Percentiles rank a stretch among this genome's conserved stretches.
Conservation (phyloP, 805 yeast species). For the Hyphopichia homilentoma region DNA sequence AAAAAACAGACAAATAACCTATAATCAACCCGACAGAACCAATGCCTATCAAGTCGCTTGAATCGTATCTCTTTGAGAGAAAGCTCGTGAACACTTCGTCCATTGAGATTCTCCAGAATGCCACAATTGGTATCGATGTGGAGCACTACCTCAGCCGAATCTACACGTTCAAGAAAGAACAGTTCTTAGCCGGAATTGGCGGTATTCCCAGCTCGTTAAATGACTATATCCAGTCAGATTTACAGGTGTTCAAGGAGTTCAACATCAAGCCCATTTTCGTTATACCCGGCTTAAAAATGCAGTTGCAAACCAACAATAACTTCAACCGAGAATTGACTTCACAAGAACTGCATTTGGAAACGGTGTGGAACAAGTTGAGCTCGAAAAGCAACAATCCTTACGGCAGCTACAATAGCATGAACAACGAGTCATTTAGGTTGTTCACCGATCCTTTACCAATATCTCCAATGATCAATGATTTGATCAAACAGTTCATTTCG, state of each 20-base stretch:
- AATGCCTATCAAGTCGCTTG: slow-evolving; percentile 55
- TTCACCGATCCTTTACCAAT: slow-evolving; percentile 46
- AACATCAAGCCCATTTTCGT: slow-evolving; percentile 78
- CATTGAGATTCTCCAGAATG: slow-evolving; percentile 58
- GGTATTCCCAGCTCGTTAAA: slow-evolving; percentile 69
- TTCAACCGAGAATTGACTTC: slow-evolving; percentile 34
- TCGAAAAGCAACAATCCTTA: slow-evolving; percentile 20
- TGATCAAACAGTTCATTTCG: slow-evolving; percentile 54
- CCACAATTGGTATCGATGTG: slow-evolving; percentile 80
- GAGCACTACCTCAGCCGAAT: slow-evolving; percentile 70
- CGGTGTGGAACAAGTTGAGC: slow-evolving; percentile 36
- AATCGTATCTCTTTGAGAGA: slow-evolving; percentile 65
- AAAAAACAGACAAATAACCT: no score
- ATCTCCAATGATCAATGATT: slow-evolving; percentile 49
- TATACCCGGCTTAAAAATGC: slow-evolving; percentile 61
- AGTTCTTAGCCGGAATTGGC: slow-evolving; percentile 71
- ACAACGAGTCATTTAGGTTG: slow-evolving; percentile 50
- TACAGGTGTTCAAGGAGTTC: slow-evolving; percentile 54
- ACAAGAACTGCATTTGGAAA: slow-evolving; percentile 37
- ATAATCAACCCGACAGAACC: neutral
- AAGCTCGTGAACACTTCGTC: slow-evolving; percentile 59
- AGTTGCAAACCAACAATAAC: slow-evolving; percentile 31
- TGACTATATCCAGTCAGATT: slow-evolving; percentile 55
- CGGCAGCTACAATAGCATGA: slow-evolving; percentile 14
- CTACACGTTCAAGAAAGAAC: slow-evolving; percentile 61